Evolutionary conservation across 257 asterid species (phyloP), one percentile per base, ranked within the genome.

Genomic region (Cordia subcordata): DNA sequence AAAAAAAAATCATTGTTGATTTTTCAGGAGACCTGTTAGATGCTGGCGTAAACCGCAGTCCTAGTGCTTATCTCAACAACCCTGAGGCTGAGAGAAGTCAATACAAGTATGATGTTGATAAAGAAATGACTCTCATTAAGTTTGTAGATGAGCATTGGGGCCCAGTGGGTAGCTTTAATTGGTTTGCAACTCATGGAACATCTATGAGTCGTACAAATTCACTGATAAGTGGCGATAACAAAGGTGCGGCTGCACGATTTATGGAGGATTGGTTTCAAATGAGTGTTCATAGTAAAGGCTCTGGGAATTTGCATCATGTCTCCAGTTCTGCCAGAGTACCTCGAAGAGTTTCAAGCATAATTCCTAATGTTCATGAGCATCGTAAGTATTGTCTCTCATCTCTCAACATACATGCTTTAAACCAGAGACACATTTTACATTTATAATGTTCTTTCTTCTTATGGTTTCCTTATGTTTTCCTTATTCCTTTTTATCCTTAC

Each of bases 171-270:
- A 86, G 96, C 82, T 92, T 88, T 77, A 92, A 84, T 69, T 92
- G 98, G 98, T 92, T 92, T 79, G 90, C 98, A 44, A 92, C 98
- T 57, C 98, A 92, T 62, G 98, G 98, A 63, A 92, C 98, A 38
- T 92, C 98, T 50, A 92, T 92, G 98, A 77, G 98, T 74, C 95
- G 95, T 60, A 84, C 94, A 58, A 92, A 92, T 72, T 81, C 93
- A 11, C 73, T 92, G 79, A 84, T 92, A 55, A 92, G 98, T 68
- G 98, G 98, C 65, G 98, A 92, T 72, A 92, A 92, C 68, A 92
- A 92, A 86, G 98, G 96, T 68, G 94, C 96, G 59, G 95, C 98
- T 51, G 96, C 98, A 11, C 79, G 98, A 60, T 82, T 88, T 66
- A 88, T 92, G 98, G 98, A 92, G 77, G 98, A 92, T 72, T 86